These are phyloP conservation scores for Ormosia semicastrata DNA, from an alignment of 306 rosid species.

Conservation along the genomic window DNA sequence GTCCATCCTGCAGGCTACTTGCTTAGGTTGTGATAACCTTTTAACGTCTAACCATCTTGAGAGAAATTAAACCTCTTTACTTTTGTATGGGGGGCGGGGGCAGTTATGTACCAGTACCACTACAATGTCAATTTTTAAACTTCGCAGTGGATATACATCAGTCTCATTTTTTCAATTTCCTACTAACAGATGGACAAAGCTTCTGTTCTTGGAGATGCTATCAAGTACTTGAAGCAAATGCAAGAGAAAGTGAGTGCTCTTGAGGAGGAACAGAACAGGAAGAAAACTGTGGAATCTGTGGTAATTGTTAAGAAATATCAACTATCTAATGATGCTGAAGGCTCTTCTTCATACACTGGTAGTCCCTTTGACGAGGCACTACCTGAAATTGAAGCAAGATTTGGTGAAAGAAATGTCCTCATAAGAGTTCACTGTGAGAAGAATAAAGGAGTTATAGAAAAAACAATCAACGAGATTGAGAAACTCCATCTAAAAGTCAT, in stretches of 20 bases:
- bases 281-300: conserved; percentile 66
- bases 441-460: conserved; percentile 64
- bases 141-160: neutral
- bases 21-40: neutral
- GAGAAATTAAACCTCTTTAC: neutral
- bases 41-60: neutral
- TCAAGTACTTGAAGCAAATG: conserved; percentile 80
- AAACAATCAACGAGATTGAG: conserved; percentile 62
- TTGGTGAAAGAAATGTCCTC: conserved; percentile 77
- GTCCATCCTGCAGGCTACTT: neutral
- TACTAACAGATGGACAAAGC: conserved; percentile 87
- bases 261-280: conserved; percentile 76
- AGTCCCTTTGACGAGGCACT: conserved; percentile 49
- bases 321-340: conserved; percentile 45
- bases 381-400: conserved; percentile 86
- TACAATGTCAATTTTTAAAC: neutral
- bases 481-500: conserved; percentile 64
- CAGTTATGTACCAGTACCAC: neutral
- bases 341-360: conserved; percentile 32
- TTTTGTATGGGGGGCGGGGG: neutral
- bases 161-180: neutral
- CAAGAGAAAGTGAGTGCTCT: conserved; percentile 76
- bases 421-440: conserved; percentile 87
- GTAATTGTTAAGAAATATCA: conserved; percentile 69
- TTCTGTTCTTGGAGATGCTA: conserved; percentile 96